phyloP scores from a whole-genome alignment of 2,329 filamentous ascomycete genomes.

The Verruconis gallopava region DNA sequence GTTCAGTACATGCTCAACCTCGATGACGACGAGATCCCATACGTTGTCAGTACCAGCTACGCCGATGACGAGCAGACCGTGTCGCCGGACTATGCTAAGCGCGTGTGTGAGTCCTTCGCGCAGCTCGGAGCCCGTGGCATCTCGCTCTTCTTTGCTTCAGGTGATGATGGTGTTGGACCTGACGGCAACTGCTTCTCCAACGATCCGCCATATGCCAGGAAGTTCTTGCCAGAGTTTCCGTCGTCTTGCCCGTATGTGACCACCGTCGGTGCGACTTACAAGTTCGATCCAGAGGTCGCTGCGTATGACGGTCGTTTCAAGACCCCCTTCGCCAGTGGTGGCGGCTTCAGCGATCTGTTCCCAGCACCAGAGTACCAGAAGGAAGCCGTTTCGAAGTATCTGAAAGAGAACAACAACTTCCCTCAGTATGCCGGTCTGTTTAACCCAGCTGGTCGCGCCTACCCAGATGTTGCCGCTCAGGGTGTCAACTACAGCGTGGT shows the following conservation, averaged over 20 bases:
- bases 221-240: conserved; percentile 34
- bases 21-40: conserved; percentile 22
- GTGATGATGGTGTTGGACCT: conserved; percentile 25
- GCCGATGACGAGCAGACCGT: conserved; percentile 29
- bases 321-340: conserved; percentile 13
- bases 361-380: conserved; percentile 14
- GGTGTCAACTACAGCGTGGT: conserved; percentile 3
- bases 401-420: conserved; percentile 4
- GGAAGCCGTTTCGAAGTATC: conserved; percentile 5
- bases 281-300: conserved; percentile 17
- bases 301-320: not conserved
- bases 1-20: conserved; percentile 24
- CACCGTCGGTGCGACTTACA: conserved; percentile 24
- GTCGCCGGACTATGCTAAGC: conserved; percentile 23
- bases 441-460: conserved; percentile 10
- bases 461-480: conserved; percentile 11
- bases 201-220: conserved; percentile 22
- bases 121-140: conserved; percentile 28
- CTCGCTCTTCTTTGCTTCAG: conserved; percentile 26
- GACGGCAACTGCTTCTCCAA: conserved; percentile 28
- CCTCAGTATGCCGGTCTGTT: conserved; percentile 5
- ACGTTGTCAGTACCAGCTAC: conserved; percentile 27
- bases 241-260: conserved; percentile 36
- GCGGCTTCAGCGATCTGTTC: conserved; percentile 34
- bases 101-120: conserved; percentile 27